Percentiles rank a stretch among this genome's conserved stretches.
phyloP scores from a whole-genome alignment of 495 filamentous ascomycete species.

The Lepidopterella palustris region DNA sequence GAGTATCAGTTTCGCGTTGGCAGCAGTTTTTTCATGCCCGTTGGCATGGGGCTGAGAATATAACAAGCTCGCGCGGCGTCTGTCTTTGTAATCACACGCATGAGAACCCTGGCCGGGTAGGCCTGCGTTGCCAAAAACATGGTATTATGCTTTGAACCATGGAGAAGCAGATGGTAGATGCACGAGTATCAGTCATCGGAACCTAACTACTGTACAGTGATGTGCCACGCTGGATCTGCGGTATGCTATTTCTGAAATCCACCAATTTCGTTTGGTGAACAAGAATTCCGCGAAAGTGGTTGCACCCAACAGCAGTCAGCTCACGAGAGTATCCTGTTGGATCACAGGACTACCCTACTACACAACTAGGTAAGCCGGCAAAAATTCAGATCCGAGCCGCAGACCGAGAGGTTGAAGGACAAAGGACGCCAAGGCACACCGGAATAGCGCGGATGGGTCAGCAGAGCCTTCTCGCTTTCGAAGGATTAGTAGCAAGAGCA shows the following conservation, averaged over 20 bases:
- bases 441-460: constrained; percentile 22
- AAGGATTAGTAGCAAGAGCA: not conserved
- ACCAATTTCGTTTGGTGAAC: not conserved
- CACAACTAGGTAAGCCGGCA: constrained; percentile 2
- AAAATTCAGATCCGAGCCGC: not conserved
- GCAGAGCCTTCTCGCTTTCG: too few relatives aligned
- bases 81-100: not conserved
- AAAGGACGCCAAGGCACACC: not conserved
- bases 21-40: not conserved
- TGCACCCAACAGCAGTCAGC: too few relatives aligned
- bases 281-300: not conserved
- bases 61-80: not conserved
- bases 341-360: too few relatives aligned
- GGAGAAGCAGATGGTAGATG: not conserved
- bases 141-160: not conserved
- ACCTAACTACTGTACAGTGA: too few relatives aligned
- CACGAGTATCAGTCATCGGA: not conserved
- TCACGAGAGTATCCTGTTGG: too few relatives aligned
- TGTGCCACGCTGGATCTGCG: not conserved
- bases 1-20: not conserved
- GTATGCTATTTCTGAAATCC: not conserved
- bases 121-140: not conserved
- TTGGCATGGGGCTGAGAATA: not conserved
- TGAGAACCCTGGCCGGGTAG: not conserved
- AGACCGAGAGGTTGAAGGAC: not conserved